Conservation (phyloP, 495 filamentous ascomycete species). For the Bryoglossum gracile region DNA sequence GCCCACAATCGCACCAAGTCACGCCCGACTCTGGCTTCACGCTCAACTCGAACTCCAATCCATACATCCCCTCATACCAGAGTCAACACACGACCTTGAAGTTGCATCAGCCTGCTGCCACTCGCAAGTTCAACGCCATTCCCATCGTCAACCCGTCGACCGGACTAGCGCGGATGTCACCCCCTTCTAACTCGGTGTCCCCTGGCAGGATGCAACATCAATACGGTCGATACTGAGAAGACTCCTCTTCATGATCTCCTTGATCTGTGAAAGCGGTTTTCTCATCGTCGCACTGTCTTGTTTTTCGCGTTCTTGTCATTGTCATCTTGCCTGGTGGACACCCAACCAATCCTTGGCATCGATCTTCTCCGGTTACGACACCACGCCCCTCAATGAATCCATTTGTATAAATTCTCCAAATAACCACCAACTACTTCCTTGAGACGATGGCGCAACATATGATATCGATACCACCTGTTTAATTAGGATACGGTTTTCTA, state of each 20-base stretch:
- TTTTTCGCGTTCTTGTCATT: slow-evolving; percentile 20
- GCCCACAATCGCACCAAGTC: slow-evolving; percentile 67
- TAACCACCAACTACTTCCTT: slow-evolving; percentile 19
- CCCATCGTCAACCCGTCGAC: slow-evolving; percentile 97
- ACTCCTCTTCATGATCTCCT: slow-evolving; percentile 16
- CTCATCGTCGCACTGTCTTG: slow-evolving; percentile 19
- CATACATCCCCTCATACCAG: slow-evolving; percentile 58
- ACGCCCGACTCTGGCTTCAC: slow-evolving; percentile 62
- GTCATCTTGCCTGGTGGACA: slow-evolving; percentile 22
- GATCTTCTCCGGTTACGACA: slow-evolving; percentile 23
- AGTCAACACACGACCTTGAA: slow-evolving; percentile 52
- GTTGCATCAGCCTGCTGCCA: slow-evolving; percentile 78
- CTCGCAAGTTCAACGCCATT: slow-evolving; percentile 89
- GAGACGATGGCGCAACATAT: slow-evolving; percentile 21
- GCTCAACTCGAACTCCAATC: slow-evolving; percentile 65
- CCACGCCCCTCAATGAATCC: slow-evolving; percentile 24
- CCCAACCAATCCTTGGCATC: slow-evolving; percentile 20
- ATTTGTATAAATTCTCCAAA: slow-evolving; percentile 25
- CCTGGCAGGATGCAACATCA: slow-evolving; percentile 73
- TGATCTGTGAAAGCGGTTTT: slow-evolving; percentile 17
- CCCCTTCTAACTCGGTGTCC: slow-evolving; percentile 85
- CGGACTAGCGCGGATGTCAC: slow-evolving; percentile 64
- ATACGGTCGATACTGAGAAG: slow-evolving; percentile 40
- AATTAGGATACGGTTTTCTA: slow-evolving; percentile 22
- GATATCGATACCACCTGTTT: slow-evolving; percentile 28